phyloP scores from a whole-genome alignment of 495 filamentous ascomycete species.

The Patellaria atrata region DNA sequence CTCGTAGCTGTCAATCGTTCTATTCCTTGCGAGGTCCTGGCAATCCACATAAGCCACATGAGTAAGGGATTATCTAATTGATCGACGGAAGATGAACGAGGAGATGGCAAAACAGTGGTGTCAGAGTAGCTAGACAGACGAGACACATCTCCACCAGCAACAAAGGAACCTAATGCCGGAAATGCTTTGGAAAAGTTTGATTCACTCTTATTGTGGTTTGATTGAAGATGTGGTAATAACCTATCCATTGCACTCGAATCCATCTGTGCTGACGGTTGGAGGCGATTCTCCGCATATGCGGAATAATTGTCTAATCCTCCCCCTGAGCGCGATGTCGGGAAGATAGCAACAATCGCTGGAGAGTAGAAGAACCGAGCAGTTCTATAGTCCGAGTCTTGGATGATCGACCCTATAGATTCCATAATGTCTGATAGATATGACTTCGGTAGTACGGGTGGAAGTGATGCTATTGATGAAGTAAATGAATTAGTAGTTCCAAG shows the following conservation, averaged over 20 bases:
- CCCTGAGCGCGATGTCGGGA: constrained; percentile 6
- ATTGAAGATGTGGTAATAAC: constrained; percentile 24
- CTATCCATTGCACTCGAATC: constrained; percentile 15
- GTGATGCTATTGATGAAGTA: constrained; percentile 31
- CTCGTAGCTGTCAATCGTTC: constrained; percentile 66
- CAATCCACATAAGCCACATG: constrained; percentile 64
- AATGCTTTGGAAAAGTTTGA: constrained; percentile 28
- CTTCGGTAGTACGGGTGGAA: constrained; percentile 31
- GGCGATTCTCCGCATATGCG: background rate
- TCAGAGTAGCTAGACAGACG: constrained; percentile 25
- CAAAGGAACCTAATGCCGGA: constrained; percentile 38
- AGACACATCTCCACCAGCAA: background rate
- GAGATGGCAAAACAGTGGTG: constrained; percentile 11
- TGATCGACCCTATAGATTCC: constrained; percentile 67
- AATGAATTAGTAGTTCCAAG: constrained; percentile 40
- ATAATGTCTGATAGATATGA: constrained; percentile 55
- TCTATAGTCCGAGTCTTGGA: constrained; percentile 64
- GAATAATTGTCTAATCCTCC: background rate
- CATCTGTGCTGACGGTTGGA: constrained; percentile 12
- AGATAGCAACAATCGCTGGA: constrained; percentile 45
- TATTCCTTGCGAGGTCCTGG: constrained; percentile 46
- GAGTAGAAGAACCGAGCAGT: constrained; percentile 67
- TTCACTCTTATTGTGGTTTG: constrained; percentile 20
- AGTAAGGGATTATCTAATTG: constrained; percentile 61
- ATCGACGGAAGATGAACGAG: constrained; percentile 35